Percentiles rank a stretch among this genome's conserved stretches.
Conservation (phyloP, 352 stramenopile genomes). For the Blastocystis sp. region DNA sequence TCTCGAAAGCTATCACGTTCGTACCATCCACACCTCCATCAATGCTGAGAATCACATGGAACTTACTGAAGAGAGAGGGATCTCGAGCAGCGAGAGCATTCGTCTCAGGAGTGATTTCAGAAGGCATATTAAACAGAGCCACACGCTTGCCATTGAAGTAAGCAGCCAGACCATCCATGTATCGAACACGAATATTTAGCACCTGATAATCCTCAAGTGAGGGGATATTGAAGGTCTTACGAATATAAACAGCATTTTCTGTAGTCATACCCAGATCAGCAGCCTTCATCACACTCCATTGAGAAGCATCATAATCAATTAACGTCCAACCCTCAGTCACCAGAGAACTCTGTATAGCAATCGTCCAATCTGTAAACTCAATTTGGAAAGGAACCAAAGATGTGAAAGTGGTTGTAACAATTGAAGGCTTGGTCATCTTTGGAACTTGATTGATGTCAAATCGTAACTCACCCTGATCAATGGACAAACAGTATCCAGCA, state of each 20-base stretch:
- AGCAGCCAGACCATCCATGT: background rate
- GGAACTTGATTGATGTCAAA: background rate
- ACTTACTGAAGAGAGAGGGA: background rate
- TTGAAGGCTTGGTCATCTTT: background rate
- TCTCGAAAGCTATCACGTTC: slow-evolving; percentile 38
- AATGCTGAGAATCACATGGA: background rate
- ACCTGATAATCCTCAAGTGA: slow-evolving; percentile 12
- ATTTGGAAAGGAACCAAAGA: slow-evolving; percentile 49
- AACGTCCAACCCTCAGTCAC: background rate
- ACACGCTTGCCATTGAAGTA: slow-evolving; percentile 50
- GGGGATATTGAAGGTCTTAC: slow-evolving; percentile 1
- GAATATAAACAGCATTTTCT: background rate
- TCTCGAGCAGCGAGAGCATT: background rate
- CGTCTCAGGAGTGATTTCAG: background rate
- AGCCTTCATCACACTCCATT: background rate
- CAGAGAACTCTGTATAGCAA: background rate
- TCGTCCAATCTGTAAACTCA: background rate
- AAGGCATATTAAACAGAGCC: slow-evolving; percentile 10
- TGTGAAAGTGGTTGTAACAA: background rate
- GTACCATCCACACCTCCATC: background rate
- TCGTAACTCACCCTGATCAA: background rate
- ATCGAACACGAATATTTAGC: background rate
- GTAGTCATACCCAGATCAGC: background rate
- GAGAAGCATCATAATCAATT: slow-evolving; percentile 15
- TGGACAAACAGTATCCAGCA: background rate